These are phyloP conservation scores for Capsella bursapastoris DNA, from an alignment of 345 rosid genomes.

Conservation along the genomic window DNA sequence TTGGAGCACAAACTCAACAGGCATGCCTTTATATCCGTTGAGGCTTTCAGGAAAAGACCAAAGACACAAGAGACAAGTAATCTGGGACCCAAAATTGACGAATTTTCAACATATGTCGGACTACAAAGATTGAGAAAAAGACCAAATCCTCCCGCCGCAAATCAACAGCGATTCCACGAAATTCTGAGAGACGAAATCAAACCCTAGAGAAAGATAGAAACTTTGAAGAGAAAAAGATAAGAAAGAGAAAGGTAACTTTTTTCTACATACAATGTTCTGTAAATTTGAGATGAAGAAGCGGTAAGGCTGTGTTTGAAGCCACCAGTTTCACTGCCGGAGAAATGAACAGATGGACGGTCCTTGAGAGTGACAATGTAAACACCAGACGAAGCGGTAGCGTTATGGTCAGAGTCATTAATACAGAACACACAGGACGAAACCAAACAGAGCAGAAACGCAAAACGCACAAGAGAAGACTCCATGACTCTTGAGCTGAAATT, in stretches of 20 bases:
- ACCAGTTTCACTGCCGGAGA: conserved; percentile 36
- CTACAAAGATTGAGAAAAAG: conserved; percentile 19
- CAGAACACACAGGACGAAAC: conserved; percentile 40
- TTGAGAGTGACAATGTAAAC: conserved; percentile 84
- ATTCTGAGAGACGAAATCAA: conserved; percentile 2
- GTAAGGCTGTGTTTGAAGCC: conserved; percentile 45
- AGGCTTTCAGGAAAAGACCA: conserved; percentile 33
- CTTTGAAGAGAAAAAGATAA: background rate
- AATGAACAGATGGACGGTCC: conserved; percentile 60
- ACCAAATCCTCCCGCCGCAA: conserved; percentile 25
- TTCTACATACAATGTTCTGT: conserved; percentile 54
- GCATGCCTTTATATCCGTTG: conserved; percentile 20
- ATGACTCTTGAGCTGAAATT: conserved; percentile 36
- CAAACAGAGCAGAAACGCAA: conserved; percentile 45
- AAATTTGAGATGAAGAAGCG: conserved; percentile 44
- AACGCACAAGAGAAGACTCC: conserved; percentile 33
- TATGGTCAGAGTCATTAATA: conserved; percentile 46
- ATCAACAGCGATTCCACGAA: conserved; percentile 21
- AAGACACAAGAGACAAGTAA: conserved; percentile 39
- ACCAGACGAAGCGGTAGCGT: conserved; percentile 55
- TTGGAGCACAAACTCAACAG: conserved; percentile 25
- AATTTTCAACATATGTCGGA: conserved; percentile 28
- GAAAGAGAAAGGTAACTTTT: background rate
- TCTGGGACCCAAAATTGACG: conserved; percentile 38
- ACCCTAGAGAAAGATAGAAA: conserved; percentile 11